Conservation (phyloP, 352 stramenopile genomes). For the Elongisporangium anandrum region DNA sequence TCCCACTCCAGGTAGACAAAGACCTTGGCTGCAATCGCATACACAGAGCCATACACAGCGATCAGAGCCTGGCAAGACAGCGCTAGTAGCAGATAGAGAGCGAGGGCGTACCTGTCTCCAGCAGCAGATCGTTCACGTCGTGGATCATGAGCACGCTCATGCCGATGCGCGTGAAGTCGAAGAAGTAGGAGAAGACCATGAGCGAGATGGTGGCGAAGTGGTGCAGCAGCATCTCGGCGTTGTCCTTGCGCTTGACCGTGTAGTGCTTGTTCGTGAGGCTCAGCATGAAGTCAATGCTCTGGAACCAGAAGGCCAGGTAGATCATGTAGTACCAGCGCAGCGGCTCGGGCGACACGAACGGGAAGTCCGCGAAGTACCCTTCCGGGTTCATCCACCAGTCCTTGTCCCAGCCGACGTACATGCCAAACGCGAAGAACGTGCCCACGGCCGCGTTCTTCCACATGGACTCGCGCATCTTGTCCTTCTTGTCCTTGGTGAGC, state of each 20-base stretch:
- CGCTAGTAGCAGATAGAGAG: background rate
- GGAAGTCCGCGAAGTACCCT: slow-evolving; percentile 60
- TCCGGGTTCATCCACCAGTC: slow-evolving; percentile 75
- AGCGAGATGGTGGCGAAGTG: slow-evolving; percentile 74
- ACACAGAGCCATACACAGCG: slow-evolving; percentile 2
- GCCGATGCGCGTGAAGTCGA: slow-evolving; percentile 64
- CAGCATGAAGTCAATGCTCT: slow-evolving; percentile 84
- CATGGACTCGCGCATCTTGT: slow-evolving; percentile 82
- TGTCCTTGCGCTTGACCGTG: slow-evolving; percentile 80
- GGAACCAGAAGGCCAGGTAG: slow-evolving; percentile 79
- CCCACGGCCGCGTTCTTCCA: slow-evolving; percentile 79
- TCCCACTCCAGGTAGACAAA: slow-evolving; percentile 76
- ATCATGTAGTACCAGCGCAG: slow-evolving; percentile 85
- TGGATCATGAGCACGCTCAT: slow-evolving; percentile 83
- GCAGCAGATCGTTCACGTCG: slow-evolving; percentile 74
- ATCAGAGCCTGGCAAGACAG: background rate
- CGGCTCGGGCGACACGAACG: slow-evolving; percentile 34
- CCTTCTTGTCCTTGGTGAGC: slow-evolving; percentile 53
- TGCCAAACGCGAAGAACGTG: slow-evolving; percentile 49
- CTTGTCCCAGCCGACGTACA: slow-evolving; percentile 57
- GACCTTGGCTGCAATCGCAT: slow-evolving; percentile 48
- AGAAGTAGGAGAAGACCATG: slow-evolving; percentile 73
- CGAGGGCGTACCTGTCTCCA: slow-evolving; percentile 51
- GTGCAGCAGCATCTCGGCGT: slow-evolving; percentile 77
- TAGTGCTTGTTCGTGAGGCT: slow-evolving; percentile 80